Evolutionary conservation across 371 early-diverging fungal genomes (phyloP).

Genomic region (Globomyces sp.): DNA sequence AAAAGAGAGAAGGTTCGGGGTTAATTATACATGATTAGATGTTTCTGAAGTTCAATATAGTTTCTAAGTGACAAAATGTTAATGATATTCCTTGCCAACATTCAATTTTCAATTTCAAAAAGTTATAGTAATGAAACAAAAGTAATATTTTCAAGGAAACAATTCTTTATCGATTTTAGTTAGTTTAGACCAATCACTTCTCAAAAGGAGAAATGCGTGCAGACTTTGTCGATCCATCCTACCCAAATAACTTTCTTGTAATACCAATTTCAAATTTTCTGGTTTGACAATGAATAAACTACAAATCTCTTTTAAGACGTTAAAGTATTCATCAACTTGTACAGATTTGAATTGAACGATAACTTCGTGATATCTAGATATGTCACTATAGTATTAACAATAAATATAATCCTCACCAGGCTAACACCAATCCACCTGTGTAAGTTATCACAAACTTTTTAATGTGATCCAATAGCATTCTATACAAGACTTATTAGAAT

Average conservation of each 20-base stretch:
- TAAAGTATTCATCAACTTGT: conserved; percentile 77
- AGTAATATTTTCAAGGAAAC: not conserved
- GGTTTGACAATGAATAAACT: conserved; percentile 88
- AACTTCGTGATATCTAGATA: conserved; percentile 87
- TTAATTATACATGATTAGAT: not conserved
- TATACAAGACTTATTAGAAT: conserved; percentile 24
- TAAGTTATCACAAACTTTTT: conserved; percentile 82
- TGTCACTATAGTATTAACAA: conserved; percentile 62
- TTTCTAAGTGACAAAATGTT: too few relatives aligned
- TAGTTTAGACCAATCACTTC: conserved; percentile 72
- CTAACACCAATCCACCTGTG: conserved; percentile 80
- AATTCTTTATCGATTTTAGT: conserved; percentile 30
- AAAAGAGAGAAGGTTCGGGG: conserved; percentile 15
- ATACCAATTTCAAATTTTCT: conserved; percentile 79
- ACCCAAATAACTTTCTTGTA: conserved; percentile 80
- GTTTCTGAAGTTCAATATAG: too few relatives aligned
- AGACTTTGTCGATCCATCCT: conserved; percentile 73
- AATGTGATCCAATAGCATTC: conserved; percentile 86
- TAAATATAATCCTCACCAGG: conserved; percentile 59
- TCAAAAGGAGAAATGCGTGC: conserved; percentile 78
- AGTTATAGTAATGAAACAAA: too few relatives aligned
- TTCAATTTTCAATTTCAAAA: too few relatives aligned
- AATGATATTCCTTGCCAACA: too few relatives aligned
- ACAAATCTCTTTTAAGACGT: conserved; percentile 87
- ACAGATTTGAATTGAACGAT: conserved; percentile 75